phyloP scores from a whole-genome alignment of 495 filamentous ascomycete genomes.

The Tricharina praecox region DNA sequence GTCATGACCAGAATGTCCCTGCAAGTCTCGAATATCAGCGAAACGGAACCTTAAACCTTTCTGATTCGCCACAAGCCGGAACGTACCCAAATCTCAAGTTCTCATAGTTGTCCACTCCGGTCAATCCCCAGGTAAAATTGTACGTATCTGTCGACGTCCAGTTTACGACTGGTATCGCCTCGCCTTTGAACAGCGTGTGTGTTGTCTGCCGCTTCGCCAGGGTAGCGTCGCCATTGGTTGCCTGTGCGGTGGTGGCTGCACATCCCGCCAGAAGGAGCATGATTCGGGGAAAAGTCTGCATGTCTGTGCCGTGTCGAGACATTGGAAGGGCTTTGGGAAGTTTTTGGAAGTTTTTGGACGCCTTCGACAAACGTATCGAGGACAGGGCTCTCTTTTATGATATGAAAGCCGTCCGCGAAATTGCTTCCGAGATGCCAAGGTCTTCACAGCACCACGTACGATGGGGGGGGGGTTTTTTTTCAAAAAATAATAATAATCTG shows the following conservation, averaged over 20 bases:
- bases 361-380: too few species aligned
- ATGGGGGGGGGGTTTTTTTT: too few species aligned
- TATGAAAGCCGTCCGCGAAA: too few species aligned
- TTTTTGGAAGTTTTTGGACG: too few species aligned
- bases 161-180: slow-evolving; percentile 15
- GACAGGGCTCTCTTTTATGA: too few species aligned
- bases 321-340: background rate
- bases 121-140: slow-evolving; percentile 26
- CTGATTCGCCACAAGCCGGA: background rate
- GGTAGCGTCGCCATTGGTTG: background rate
- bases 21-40: background rate
- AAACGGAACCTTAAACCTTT: slow-evolving; percentile 8
- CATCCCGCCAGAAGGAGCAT: background rate
- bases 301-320: background rate
- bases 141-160: slow-evolving; percentile 20
- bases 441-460: too few species aligned
- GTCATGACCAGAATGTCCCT: slow-evolving; percentile 20
- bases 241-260: background rate
- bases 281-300: background rate
- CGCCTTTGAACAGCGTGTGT: slow-evolving; percentile 16
- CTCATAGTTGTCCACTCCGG: slow-evolving; percentile 25
- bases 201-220: background rate
- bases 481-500: too few species aligned
- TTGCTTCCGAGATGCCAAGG: too few species aligned
- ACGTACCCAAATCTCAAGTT: slow-evolving; percentile 26